A percentile compares a stretch with the other conserved stretches of the same genome.
Conservation (phyloP, 805 yeast species). For the Isabelozyma heimii region DNA sequence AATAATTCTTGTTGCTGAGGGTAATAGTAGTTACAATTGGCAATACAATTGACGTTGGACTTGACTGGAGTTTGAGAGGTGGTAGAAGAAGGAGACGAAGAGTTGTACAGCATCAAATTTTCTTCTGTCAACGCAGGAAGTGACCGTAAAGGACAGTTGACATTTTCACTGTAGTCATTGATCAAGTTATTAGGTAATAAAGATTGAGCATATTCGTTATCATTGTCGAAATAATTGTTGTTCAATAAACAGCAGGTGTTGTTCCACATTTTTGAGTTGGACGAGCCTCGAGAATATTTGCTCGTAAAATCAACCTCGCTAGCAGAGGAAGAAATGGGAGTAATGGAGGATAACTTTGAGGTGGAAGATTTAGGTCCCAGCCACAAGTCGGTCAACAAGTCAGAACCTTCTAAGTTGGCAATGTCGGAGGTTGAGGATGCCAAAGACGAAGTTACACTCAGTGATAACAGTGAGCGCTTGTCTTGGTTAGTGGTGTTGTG, state of each 20-base stretch:
- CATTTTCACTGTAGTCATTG: constrained; percentile 1
- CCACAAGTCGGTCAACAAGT: constrained; percentile 17
- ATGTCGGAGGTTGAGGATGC: not conserved
- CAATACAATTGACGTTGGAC: not conserved
- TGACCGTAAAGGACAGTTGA: constrained; percentile 5
- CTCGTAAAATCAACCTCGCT: not conserved
- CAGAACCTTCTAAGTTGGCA: constrained; percentile 2
- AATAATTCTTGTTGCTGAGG: constrained; percentile 10
- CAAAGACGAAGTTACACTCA: not conserved
- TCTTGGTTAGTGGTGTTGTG: not conserved
- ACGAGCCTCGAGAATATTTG: not conserved
- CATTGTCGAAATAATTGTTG: constrained; percentile 4
- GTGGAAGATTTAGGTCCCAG: constrained; percentile 11
- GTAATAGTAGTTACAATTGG: not conserved
- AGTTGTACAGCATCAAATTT: constrained; percentile 19
- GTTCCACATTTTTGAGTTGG: not conserved
- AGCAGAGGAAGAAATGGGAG: constrained; percentile 1
- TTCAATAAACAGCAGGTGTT: not conserved
- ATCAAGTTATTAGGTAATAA: constrained; percentile 20
- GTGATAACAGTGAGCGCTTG: not conserved
- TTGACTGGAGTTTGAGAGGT: not conserved
- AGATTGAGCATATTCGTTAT: constrained; percentile 17
- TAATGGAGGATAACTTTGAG: constrained; percentile 7
- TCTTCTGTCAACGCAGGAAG: constrained; percentile 34
- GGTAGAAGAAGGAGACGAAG: not conserved